These are phyloP conservation scores for Panicum miliaceum DNA, from an alignment of 176 grass and related monocot species.

Conservation along the genomic window DNA sequence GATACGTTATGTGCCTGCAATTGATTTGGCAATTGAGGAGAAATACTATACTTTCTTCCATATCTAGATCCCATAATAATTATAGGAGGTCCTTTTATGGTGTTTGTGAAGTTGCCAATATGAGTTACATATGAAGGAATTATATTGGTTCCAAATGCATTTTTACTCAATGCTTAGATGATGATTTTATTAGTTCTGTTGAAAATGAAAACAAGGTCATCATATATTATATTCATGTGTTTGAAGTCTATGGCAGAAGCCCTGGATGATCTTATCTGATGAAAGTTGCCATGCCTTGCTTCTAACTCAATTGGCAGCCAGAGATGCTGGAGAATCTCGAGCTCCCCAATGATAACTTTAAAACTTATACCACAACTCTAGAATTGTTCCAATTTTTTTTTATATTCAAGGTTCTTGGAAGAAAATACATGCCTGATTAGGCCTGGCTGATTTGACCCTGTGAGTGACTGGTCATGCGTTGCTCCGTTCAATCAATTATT, in stretches of 20 bases:
- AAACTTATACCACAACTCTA: not conserved
- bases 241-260: not conserved
- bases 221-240: not conserved
- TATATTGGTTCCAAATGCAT: not conserved
- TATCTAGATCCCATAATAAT: too few species aligned
- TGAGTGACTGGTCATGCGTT: slow-evolving; percentile 13
- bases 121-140: not conserved
- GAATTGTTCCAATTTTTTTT: not conserved
- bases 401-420: not conserved
- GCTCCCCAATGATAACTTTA: not conserved
- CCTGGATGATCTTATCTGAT: not conserved
- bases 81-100: too few species aligned
- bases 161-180: not conserved
- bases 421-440: not conserved
- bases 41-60: too few species aligned
- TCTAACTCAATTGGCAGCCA: not conserved
- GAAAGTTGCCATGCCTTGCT: not conserved
- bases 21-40: too few species aligned
- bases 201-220: not conserved
- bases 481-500: slow-evolving; percentile 17
- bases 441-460: not conserved
- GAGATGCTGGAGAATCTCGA: slow-evolving; percentile 10
- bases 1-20: too few species aligned
- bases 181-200: not conserved
- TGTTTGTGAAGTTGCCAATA: too few species aligned